Evolutionary conservation across 2,329 filamentous ascomycete species (phyloP), one percentile per base, ranked within the genome.

Genomic region (Ceratocystis cacaofunesta): DNA sequence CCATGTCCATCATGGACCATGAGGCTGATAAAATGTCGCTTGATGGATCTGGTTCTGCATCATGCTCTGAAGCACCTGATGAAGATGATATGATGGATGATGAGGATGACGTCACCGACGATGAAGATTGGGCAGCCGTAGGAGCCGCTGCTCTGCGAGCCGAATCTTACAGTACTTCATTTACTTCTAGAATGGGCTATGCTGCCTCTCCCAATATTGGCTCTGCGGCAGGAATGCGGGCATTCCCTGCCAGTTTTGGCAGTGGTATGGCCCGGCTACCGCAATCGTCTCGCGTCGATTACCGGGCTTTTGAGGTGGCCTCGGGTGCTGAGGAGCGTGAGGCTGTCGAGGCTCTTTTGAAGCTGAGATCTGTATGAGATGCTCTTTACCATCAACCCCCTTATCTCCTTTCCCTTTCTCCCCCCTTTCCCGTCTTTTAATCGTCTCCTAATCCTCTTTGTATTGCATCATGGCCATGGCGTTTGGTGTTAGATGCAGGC

Each of bases 21-120:
- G 91, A 95, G 74, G 92, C 89, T 44, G 92, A 97, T 76, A 92
- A 92, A 75, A 97, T 97, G 92, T 96, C 92, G 68, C 82, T 88
- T 72, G 86, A 89, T 68, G 82, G 84, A 55, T 85, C 82, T 17
- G 82, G 77, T 65, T 89, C 86, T 63, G 86, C 84, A 62, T 91
- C 89, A 12, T 91, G 88, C 72, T 90, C 87, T 41, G 88, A 90
- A 71, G 87, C 86, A 19, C 82, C 83, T 52, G 84, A 88, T 67
- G 82, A 85, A 68, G 79, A 84, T 68, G 78, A 78, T 70, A 83
- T 86, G 78, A 85, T 86, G 70, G 87, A 90, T 70, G 88, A 95
- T 72, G 85, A 89, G 68, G 86, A 88, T 69, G 90, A 96, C 72
- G 83, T 89, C 67, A 97, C 94, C 28, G 94, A 97, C 73, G 90